phyloP scores from a whole-genome alignment of 2,329 filamentous ascomycete species.

The Pezizomycotina sp. region DNA sequence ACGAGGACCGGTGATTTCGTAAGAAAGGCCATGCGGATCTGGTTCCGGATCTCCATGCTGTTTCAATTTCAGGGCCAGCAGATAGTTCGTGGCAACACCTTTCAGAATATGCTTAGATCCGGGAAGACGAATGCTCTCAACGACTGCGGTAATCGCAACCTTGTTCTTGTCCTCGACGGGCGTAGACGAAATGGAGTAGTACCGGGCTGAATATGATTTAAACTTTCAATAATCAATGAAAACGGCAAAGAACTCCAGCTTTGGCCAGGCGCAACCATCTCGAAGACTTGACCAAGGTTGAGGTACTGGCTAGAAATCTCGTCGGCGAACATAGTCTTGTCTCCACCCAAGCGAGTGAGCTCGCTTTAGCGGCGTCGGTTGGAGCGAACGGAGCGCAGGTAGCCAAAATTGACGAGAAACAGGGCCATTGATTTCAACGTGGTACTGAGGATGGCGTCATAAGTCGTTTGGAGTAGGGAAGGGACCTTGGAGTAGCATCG shows the following conservation, averaged over 20 bases:
- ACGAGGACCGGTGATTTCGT: constrained; percentile 71
- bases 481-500: constrained; percentile 83
- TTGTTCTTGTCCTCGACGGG: constrained; percentile 86
- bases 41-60: constrained; percentile 76
- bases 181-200: constrained; percentile 98
- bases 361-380: constrained; percentile 71
- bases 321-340: constrained; percentile 89
- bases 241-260: constrained; percentile 79
- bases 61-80: constrained; percentile 88
- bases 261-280: constrained; percentile 52
- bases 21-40: constrained; percentile 67
- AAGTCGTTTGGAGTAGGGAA: constrained; percentile 96
- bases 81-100: constrained; percentile 92
- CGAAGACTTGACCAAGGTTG: constrained; percentile 76
- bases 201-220: constrained; percentile 94
- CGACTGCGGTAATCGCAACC: constrained; percentile 87
- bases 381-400: constrained; percentile 80
- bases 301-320: constrained; percentile 66
- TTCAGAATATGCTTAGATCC: constrained; percentile 66
- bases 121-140: constrained; percentile 65
- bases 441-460: constrained; percentile 81
- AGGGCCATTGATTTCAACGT: constrained; percentile 89
- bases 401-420: constrained; percentile 90
- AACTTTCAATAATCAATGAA: constrained; percentile 80
- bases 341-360: constrained; percentile 71